Evolutionary conservation across 371 early-diverging fungal genomes (phyloP).

Genomic region (Zancudomyces culisetae): DNA sequence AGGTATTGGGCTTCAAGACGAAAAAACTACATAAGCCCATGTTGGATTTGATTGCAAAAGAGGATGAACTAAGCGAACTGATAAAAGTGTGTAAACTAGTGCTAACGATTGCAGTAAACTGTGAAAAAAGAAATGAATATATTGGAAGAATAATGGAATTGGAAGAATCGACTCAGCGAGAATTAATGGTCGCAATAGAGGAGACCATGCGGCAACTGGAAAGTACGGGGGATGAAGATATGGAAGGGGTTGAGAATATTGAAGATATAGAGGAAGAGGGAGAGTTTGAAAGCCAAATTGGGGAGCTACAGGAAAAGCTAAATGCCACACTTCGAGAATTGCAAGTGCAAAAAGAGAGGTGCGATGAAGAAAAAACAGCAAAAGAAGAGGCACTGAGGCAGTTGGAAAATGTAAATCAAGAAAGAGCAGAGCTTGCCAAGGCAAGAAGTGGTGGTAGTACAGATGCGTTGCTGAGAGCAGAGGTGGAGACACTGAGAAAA

Average conservation of each 20-base stretch:
- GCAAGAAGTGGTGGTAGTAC: conserved; percentile 62
- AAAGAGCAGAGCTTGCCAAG: conserved; percentile 31
- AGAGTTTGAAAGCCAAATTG: not conserved
- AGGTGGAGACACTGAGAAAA: conserved; percentile 66
- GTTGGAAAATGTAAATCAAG: not conserved
- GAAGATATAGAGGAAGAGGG: conserved; percentile 5
- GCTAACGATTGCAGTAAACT: conserved; percentile 64
- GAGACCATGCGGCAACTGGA: conserved; percentile 19
- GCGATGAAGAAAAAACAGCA: conserved; percentile 37
- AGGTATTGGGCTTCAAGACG: conserved; percentile 41
- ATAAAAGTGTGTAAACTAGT: conserved; percentile 60
- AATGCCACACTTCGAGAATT: conserved; percentile 21
- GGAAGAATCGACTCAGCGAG: conserved; percentile 43
- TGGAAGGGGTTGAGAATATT: conserved; percentile 9
- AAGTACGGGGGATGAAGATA: conserved; percentile 13
- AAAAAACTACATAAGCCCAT: conserved; percentile 37
- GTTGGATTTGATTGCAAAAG: conserved; percentile 64
- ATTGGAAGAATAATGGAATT: conserved; percentile 65
- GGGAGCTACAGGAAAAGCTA: conserved; percentile 7
- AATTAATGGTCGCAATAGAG: conserved; percentile 75
- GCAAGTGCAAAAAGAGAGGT: conserved; percentile 5
- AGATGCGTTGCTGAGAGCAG: conserved; percentile 65
- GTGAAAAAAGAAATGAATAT: conserved; percentile 50
- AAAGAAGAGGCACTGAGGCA: conserved; percentile 29
- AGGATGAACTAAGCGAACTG: conserved; percentile 44